phyloP scores from a whole-genome alignment of 768 basidiomycete species.

The Hypholoma fasciculare region DNA sequence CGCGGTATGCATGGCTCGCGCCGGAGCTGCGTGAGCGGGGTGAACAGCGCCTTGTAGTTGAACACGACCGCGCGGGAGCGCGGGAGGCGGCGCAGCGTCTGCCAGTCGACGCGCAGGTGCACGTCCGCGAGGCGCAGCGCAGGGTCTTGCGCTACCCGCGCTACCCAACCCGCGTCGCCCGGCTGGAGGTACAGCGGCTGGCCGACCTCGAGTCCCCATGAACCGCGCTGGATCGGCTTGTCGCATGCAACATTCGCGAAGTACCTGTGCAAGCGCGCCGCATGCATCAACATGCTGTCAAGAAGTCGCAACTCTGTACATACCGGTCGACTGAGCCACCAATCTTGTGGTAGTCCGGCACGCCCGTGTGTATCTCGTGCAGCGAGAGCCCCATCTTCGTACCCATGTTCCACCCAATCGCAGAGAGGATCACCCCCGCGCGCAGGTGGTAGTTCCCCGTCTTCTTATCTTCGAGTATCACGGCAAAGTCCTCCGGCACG shows the following conservation, averaged over 20 bases:
- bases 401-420: constrained; percentile 48
- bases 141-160: constrained; percentile 32
- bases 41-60: constrained; percentile 57
- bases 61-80: constrained; percentile 48
- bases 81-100: constrained; percentile 51
- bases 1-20: constrained; percentile 49
- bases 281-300: background rate
- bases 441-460: constrained; percentile 44
- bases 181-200: constrained; percentile 46
- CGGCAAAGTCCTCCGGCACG: constrained; percentile 52
- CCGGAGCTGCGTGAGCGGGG: constrained; percentile 42
- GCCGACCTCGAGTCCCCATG: constrained; percentile 53
- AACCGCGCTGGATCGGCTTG: constrained; percentile 53
- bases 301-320: constrained; percentile 22
- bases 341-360: constrained; percentile 53
- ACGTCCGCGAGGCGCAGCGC: constrained; percentile 40
- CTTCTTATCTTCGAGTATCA: constrained; percentile 39
- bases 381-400: constrained; percentile 49
- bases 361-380: constrained; percentile 44
- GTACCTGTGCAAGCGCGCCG: constrained; percentile 29
- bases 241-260: constrained; percentile 47
- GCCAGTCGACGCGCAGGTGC: constrained; percentile 54
- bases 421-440: constrained; percentile 47
- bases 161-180: constrained; percentile 34
- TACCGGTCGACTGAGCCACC: constrained; percentile 50